Evolutionary conservation across 305 asterid species (phyloP), one percentile per base, ranked within the genome.

Genomic region (Ajuga reptans): DNA sequence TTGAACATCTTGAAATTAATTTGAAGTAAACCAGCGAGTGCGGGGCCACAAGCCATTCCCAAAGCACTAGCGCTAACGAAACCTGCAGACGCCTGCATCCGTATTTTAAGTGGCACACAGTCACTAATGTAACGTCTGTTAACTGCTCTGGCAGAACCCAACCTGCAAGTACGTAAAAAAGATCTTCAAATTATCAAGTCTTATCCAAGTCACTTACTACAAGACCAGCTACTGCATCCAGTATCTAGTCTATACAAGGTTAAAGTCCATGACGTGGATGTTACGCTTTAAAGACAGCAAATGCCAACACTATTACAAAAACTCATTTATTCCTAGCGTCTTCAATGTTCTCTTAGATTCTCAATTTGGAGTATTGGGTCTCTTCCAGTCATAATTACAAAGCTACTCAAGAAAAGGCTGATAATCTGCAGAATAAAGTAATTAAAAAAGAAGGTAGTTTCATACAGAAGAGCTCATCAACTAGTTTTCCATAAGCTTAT

Each of bases 41-140:
- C 99, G 34, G 99, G 99, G 11, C 98, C 99, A 82, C 96, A 87
- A 43, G 99, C 99, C 99, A 94, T 94, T 80, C 99, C 99, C 72
- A 94, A 88, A 69, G 99, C 99, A 78, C 98, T 91, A 34, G 98
- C 99, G 79, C 99, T 94, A 76, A 94, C 99, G 68, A 94, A 94
- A 72, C 88, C 99, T 29, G 99, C 99, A 15, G 99, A 94, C 55
- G 99, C 97, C 73, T 91, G 92, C 97, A 93, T 83, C 45, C 99
- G 91, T 74, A 83, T 84, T 74, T 82, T 93, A 43, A 85, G 92
- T 15, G 99, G 99, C 74, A 93, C 99, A 59, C 99, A 87, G 69
- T 91, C 99, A 49, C 99, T 93, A 75, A 93, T 93, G 81, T 93
- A 93, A 46, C 99, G 92, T 45, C 97, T 84, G 75, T 93, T 93